Evolutionary conservation across 495 filamentous ascomycete genomes (phyloP), one percentile per base, ranked within the genome.

Genomic region (Trichoderma virens): DNA sequence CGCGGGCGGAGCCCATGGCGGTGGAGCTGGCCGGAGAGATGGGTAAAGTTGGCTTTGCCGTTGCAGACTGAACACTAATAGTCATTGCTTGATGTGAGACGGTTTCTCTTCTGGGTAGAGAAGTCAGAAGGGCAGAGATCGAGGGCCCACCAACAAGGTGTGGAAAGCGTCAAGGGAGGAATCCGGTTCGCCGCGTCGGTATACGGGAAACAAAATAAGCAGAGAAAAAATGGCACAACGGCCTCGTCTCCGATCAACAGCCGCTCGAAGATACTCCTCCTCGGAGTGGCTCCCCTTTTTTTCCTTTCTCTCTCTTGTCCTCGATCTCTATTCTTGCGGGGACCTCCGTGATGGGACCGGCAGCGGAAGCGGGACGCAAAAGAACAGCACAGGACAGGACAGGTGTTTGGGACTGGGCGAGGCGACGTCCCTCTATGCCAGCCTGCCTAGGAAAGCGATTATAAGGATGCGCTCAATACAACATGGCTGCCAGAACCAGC

Each of bases 1-100:
- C 76, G 68, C 75, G 75, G 28, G 71, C 69, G 66, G 73, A 70
- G 56, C 73, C 70, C 78, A 80, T 80, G 68, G 74, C 69, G 65
- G 72, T 67, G 59, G 61, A 47, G 27, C 69, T 74, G 32, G 74
- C 67, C 66, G 69, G 70, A 45, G 74, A 70, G 47, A 70, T 65
- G 65, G 74, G 70, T 43, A 75, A 61, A 41, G 73, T 67, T 63
- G 71, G 66, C 64, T 71, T 74, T 56, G 51, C 51, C 51, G 51
- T 56, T n/a, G 11, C 7, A n/a, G 23, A 30, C 25, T 16, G 7
- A 30, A 18, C 51, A 14, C 23, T 56, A 30, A 18, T 30, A 56
- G 51, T 56, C 51, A 56, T 56, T 20, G 51, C 51, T 56, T 23
- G 27, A 30, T 18, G 23, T 56, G n/a, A 25, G 20, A 47, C n/a